A percentile compares a stretch with the other conserved stretches of the same genome.
Evolutionary conservation across 2,329 filamentous ascomycete species (phyloP).

Genomic region (Sporothrix curviconia): DNA sequence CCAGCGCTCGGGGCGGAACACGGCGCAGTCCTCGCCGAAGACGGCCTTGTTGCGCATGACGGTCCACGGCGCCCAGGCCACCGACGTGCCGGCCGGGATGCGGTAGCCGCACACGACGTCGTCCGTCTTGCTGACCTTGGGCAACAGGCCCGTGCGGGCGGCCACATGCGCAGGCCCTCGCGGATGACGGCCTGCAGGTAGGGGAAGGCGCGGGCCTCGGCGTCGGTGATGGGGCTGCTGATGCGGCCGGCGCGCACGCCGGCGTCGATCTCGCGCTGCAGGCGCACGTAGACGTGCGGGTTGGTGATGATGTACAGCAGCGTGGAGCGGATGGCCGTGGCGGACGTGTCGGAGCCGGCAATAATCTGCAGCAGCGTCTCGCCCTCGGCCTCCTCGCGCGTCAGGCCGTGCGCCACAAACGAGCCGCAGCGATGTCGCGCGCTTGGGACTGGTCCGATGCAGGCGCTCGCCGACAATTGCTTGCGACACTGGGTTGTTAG

Average conservation of each 20-base stretch:
- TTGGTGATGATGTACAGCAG: slow-evolving; percentile 25
- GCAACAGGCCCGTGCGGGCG: slow-evolving; percentile 27
- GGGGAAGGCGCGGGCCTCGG: slow-evolving; percentile 33
- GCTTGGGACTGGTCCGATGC: slow-evolving; percentile 19
- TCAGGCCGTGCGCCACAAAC: slow-evolving; percentile 35
- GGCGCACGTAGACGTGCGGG: slow-evolving; percentile 21
- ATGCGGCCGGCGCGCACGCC: slow-evolving; percentile 24
- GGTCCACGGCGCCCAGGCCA: slow-evolving; percentile 38
- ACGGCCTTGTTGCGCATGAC: slow-evolving; percentile 32
- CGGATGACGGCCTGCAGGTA: slow-evolving; percentile 46
- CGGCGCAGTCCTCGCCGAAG: slow-evolving; percentile 32
- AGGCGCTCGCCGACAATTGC: slow-evolving; percentile 19
- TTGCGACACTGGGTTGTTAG: too few relatives aligned
- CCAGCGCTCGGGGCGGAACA: slow-evolving; percentile 43
- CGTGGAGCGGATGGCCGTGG: slow-evolving; percentile 24
- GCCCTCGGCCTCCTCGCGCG: slow-evolving; percentile 36
- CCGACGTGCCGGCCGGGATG: slow-evolving; percentile 40
- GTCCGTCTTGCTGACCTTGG: slow-evolving; percentile 32
- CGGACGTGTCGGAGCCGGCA: slow-evolving; percentile 27
- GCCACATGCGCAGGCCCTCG: slow-evolving; percentile 42
- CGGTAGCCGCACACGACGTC: slow-evolving; percentile 33
- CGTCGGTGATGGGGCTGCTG: slow-evolving; percentile 28
- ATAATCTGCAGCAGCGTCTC: slow-evolving; percentile 35
- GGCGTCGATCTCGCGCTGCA: slow-evolving; percentile 31
- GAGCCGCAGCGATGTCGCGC: slow-evolving; percentile 36